Percentiles rank a stretch among this genome's conserved stretches.
phyloP scores from a whole-genome alignment of 2,329 filamentous ascomycete species.

The Penicillium fuscoglaucum region DNA sequence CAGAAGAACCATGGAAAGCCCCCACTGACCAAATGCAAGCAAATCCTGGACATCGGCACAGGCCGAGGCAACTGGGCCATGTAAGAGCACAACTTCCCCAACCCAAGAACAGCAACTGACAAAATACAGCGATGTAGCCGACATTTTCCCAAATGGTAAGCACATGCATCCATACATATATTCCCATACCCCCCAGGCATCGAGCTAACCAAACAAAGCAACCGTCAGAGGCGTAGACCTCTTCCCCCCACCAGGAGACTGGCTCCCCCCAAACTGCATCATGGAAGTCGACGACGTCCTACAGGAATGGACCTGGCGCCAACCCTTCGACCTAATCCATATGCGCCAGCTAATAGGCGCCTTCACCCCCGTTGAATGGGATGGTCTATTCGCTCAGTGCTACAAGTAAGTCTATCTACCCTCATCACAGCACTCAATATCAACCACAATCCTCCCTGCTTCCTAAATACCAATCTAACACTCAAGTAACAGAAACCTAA shows the following conservation, averaged over 20 bases:
- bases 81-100: neutral
- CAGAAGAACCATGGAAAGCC: fast-evolving
- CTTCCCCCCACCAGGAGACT: constrained; percentile 15
- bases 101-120: neutral
- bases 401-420: neutral
- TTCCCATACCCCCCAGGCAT: neutral
- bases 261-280: constrained; percentile 24
- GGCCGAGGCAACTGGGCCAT: constrained; percentile 12
- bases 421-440: no score
- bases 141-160: constrained; percentile 7
- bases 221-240: constrained; percentile 22
- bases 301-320: constrained; percentile 16
- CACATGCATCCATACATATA: no score
- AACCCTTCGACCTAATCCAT: constrained; percentile 23
- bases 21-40: neutral
- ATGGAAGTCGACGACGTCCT: constrained; percentile 26
- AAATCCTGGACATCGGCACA: constrained; percentile 11
- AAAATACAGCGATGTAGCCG: constrained; percentile 2
- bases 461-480: neutral
- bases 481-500: constrained; percentile 1
- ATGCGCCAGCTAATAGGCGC: constrained; percentile 10
- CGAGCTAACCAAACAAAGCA: neutral
- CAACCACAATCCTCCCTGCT: neutral
- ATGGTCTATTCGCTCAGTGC: constrained; percentile 1
- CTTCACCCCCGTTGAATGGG: constrained; percentile 8